Conservation (phyloP, 176 grass and related monocot genomes). For the Neostapfia colusana region DNA sequence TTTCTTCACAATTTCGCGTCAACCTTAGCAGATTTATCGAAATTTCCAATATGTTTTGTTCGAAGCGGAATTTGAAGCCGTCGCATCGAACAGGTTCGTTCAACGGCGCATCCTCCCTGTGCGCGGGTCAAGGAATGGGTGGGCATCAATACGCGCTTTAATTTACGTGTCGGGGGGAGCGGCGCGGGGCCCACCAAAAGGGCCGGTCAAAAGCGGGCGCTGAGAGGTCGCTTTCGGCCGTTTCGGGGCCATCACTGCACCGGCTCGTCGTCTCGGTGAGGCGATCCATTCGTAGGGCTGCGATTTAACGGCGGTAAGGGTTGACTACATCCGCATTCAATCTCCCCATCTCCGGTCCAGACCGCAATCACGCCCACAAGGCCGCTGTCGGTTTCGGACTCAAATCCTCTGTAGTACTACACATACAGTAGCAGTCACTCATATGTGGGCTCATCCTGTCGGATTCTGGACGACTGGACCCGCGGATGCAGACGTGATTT, state of each 20-base stretch:
- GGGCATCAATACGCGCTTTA: slow-evolving; percentile 4
- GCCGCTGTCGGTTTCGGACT: no score
- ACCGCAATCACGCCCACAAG: no score
- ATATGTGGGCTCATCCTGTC: no score
- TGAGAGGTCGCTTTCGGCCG: slow-evolving; percentile 31
- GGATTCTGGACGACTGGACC: no score
- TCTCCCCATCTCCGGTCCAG: no score
- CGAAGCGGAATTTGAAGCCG: background rate
- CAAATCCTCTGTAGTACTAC: no score
- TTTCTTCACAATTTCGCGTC: no score
- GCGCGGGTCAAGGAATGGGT: background rate
- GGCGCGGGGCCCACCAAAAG: background rate
- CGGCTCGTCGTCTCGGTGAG: background rate
- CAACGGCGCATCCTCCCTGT: background rate
- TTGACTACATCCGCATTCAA: background rate
- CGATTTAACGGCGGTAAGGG: background rate
- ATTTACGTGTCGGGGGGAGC: background rate
- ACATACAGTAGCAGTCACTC: no score
- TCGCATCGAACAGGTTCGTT: background rate
- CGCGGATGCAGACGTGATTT: no score
- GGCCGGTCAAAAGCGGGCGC: slow-evolving; percentile 22
- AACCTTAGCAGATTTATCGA: no score
- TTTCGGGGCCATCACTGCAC: background rate
- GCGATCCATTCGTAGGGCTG: background rate
- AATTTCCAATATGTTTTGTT: no score